phyloP scores from a whole-genome alignment of 306 rosid genomes.

The Gynostemma pentaphyllum region DNA sequence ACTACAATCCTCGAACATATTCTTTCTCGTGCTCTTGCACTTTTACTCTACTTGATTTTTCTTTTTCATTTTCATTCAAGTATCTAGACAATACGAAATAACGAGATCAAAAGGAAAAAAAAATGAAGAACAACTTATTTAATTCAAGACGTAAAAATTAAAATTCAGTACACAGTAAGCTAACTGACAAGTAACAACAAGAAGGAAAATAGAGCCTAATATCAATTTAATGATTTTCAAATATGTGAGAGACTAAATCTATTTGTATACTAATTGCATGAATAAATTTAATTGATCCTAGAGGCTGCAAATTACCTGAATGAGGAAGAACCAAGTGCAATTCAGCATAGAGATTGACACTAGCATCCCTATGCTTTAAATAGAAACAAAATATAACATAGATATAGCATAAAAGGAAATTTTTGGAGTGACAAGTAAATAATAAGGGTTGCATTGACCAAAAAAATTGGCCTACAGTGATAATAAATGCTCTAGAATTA shows the following conservation, averaged over 20 bases:
- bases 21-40: neutral
- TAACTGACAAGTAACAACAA: too few relatives aligned
- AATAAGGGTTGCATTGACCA: neutral
- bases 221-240: too few relatives aligned
- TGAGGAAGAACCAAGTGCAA: too few relatives aligned
- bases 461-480: neutral
- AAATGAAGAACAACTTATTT: neutral
- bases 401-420: neutral
- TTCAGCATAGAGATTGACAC: neutral
- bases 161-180: too few relatives aligned
- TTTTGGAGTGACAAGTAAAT: neutral
- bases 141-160: neutral
- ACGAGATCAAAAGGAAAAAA: neutral
- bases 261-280: too few relatives aligned
- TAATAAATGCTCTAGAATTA: conserved; percentile 2
- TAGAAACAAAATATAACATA: neutral
- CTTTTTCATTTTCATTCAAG: neutral
- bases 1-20: neutral
- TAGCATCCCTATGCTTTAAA: neutral
- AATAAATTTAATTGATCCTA: too few relatives aligned
- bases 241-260: too few relatives aligned
- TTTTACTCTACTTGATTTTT: neutral
- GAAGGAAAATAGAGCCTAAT: too few relatives aligned
- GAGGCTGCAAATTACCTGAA: too few relatives aligned
- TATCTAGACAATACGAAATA: neutral